Evolutionary conservation across 345 rosid species (phyloP).

Genomic region (Orychophragmus violaceus): DNA sequence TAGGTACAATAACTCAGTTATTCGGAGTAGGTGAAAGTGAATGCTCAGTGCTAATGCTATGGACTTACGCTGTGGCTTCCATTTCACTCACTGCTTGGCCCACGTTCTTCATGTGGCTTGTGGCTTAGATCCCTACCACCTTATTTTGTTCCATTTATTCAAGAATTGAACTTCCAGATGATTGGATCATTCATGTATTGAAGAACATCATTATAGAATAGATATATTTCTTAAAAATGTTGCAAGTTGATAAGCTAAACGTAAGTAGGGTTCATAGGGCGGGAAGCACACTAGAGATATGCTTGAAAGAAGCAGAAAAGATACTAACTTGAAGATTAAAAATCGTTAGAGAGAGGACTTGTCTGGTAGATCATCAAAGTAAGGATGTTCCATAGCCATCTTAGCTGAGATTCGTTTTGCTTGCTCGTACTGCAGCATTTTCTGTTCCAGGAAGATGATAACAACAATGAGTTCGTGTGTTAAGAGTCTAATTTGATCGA

Average conservation of each 20-base stretch:
- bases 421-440: slow-evolving; percentile 90
- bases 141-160: not conserved
- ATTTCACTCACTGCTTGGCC: slow-evolving; percentile 65
- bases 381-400: slow-evolving; percentile 95
- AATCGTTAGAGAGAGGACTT: slow-evolving; percentile 56
- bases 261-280: not conserved
- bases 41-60: slow-evolving; percentile 63
- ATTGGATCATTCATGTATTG: not conserved
- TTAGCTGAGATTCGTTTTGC: slow-evolving; percentile 81
- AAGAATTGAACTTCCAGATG: not conserved
- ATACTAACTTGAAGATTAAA: too few species aligned
- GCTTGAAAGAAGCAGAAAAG: slow-evolving; percentile 65
- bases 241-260: not conserved
- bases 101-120: slow-evolving; percentile 62
- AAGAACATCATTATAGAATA: not conserved
- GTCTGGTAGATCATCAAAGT: slow-evolving; percentile 58
- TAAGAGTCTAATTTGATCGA: slow-evolving; percentile 67
- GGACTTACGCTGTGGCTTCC: slow-evolving; percentile 61
- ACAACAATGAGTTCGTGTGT: not conserved
- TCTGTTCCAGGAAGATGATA: slow-evolving; percentile 39
- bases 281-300: slow-evolving; percentile 24
- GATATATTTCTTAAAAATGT: not conserved
- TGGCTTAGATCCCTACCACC: slow-evolving; percentile 27
- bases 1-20: slow-evolving; percentile 64
- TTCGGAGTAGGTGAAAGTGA: slow-evolving; percentile 61